Evolutionary conservation across 2,329 filamentous ascomycete species (phyloP).

Genomic region (Pezicula neosporulosa): DNA sequence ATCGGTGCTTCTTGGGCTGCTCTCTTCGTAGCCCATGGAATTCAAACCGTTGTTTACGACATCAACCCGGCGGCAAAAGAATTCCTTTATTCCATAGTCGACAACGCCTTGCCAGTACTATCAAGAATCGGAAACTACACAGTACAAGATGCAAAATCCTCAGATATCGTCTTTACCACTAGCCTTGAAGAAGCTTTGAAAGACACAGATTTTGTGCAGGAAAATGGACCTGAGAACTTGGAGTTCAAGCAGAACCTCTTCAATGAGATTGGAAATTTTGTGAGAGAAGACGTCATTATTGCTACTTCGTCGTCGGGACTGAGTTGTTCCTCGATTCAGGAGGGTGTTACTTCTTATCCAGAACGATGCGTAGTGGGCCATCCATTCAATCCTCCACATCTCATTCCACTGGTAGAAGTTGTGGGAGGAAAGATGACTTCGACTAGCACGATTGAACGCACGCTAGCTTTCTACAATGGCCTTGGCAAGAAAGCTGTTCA

Average conservation of each 20-base stretch:
- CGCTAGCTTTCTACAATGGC: slow-evolving; percentile 34
- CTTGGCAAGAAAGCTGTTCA: slow-evolving; percentile 38
- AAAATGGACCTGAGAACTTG: slow-evolving; percentile 35
- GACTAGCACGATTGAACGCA: slow-evolving; percentile 2
- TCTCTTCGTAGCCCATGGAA: slow-evolving; percentile 33
- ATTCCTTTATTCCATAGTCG: slow-evolving; percentile 12
- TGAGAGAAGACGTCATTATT: slow-evolving; percentile 32
- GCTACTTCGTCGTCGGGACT: slow-evolving; percentile 35
- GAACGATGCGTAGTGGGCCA: slow-evolving; percentile 34
- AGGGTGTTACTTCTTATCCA: slow-evolving; percentile 1
- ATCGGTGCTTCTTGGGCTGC: slow-evolving; percentile 40
- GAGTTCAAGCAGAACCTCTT: slow-evolving; percentile 36
- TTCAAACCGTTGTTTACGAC: slow-evolving; percentile 38
- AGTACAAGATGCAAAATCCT: neutral
- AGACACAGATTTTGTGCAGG: slow-evolving; percentile 14
- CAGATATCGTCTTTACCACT: slow-evolving; percentile 8
- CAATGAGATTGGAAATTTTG: slow-evolving; percentile 27
- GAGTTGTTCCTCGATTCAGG: slow-evolving; percentile 15
- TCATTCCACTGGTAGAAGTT: slow-evolving; percentile 44
- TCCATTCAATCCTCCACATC: slow-evolving; percentile 45
- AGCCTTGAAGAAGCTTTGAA: slow-evolving; percentile 8
- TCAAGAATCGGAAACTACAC: neutral
- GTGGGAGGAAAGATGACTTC: slow-evolving; percentile 29
- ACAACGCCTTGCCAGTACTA: neutral
- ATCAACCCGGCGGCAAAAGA: slow-evolving; percentile 31